These are phyloP conservation scores for Inonotus obliquus DNA, from an alignment of 1,284 basidiomycete genomes.

Conservation along the genomic window DNA sequence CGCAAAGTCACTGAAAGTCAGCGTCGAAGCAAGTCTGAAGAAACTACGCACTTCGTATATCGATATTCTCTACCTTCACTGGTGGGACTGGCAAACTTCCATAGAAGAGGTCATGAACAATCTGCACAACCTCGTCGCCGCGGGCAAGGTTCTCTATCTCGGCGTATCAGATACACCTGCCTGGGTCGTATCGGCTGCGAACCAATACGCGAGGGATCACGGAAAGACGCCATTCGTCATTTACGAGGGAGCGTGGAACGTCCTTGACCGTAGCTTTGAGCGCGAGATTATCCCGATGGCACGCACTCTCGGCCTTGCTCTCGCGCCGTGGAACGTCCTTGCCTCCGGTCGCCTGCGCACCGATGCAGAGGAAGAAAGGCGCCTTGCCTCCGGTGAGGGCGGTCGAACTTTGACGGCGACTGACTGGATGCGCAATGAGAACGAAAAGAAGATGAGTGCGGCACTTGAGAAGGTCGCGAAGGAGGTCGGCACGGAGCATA, in stretches of 20 bases:
- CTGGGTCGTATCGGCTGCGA: constrained; percentile 25
- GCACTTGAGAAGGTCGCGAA: constrained; percentile 28
- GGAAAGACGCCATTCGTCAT: constrained; percentile 47
- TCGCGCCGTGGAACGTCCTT: constrained; percentile 30
- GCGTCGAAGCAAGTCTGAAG: constrained; percentile 37
- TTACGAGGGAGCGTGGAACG: constrained; percentile 50
- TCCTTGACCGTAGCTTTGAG: constrained; percentile 42
- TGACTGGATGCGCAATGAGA: constrained; percentile 18
- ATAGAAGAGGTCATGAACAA: constrained; percentile 34
- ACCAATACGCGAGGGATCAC: constrained; percentile 35
- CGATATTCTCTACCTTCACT: constrained; percentile 50
- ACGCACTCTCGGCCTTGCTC: constrained; percentile 33
- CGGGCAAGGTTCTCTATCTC: constrained; percentile 43
- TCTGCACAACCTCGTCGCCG: constrained; percentile 35
- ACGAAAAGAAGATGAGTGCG: constrained; percentile 18
- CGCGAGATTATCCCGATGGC: constrained; percentile 52
- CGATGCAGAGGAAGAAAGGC: constrained; percentile 18
- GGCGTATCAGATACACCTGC: constrained; percentile 29
- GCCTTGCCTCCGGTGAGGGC: constrained; percentile 15
- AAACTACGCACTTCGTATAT: constrained; percentile 54
- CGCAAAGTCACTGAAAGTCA: constrained; percentile 29
- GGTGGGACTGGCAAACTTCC: constrained; percentile 28
- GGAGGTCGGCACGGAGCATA: constrained; percentile 29
- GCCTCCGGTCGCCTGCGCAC: constrained; percentile 24
- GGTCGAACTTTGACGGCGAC: constrained; percentile 5